Conservation (phyloP, 768 basidiomycete species). For the Cyathus striatus region DNA sequence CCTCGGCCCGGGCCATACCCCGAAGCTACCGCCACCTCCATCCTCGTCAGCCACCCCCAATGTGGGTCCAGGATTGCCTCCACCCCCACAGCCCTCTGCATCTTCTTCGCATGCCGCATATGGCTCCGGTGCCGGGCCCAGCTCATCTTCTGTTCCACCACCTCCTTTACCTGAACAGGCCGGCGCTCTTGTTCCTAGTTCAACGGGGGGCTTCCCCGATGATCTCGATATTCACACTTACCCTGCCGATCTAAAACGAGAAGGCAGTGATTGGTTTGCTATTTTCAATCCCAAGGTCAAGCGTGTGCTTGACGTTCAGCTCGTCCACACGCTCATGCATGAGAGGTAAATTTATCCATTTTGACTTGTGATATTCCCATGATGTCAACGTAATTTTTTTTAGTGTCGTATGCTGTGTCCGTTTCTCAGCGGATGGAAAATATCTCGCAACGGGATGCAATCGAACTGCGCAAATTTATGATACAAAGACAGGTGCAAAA, state of each 20-base stretch:
- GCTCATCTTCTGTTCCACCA: slow-evolving; percentile 6
- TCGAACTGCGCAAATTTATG: slow-evolving; percentile 91
- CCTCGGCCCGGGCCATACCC: slow-evolving; percentile 28
- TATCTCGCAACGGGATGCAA: slow-evolving; percentile 95
- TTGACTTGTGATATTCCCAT: slow-evolving; percentile 1
- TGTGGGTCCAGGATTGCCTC: slow-evolving; percentile 31
- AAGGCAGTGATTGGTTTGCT: slow-evolving; percentile 86
- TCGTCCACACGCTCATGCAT: slow-evolving; percentile 87
- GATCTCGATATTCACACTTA: slow-evolving; percentile 32
- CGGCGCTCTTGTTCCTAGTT: slow-evolving; percentile 11
- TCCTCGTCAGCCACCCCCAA: slow-evolving; percentile 17
- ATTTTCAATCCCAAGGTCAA: slow-evolving; percentile 82
- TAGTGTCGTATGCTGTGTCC: slow-evolving; percentile 78
- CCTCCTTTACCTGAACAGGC: slow-evolving; percentile 8
- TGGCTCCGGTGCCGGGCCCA: slow-evolving; percentile 1
- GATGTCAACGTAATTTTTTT: background rate
- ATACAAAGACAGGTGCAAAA: slow-evolving; percentile 81
- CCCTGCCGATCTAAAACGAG: slow-evolving; percentile 57
- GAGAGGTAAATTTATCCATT: slow-evolving; percentile 57
- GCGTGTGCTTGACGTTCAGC: slow-evolving; percentile 67
- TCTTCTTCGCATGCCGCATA: background rate
- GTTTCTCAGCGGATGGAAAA: slow-evolving; percentile 91
- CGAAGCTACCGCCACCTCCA: slow-evolving; percentile 31
- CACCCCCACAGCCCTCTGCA: slow-evolving; percentile 15
- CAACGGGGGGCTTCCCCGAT: slow-evolving; percentile 34